Evolutionary conservation across 1,284 basidiomycete genomes (phyloP).

Genomic region (Cystobasidium slooffiae): DNA sequence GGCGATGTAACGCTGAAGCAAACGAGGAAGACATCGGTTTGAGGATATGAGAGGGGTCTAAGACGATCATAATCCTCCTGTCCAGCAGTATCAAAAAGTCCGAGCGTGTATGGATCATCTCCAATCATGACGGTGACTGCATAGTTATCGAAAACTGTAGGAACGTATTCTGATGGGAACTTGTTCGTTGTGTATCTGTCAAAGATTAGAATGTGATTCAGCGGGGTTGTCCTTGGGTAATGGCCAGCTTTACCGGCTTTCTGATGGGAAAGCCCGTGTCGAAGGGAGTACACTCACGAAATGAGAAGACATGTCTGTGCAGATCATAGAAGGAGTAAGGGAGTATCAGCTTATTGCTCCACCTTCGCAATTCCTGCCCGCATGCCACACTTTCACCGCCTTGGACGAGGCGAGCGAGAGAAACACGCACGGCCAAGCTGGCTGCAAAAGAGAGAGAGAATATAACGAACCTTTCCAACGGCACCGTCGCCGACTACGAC

Average conservation of each 20-base stretch:
- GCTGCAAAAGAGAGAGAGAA: not conserved
- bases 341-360: too few relatives aligned
- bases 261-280: too few relatives aligned
- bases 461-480: constrained; percentile 95
- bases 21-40: constrained; percentile 99
- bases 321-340: too few relatives aligned
- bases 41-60: constrained; percentile 97
- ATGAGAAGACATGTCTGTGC: constrained; percentile 94
- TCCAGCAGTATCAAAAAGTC: constrained; percentile 97
- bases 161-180: constrained; percentile 82
- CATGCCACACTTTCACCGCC: constrained; percentile 1
- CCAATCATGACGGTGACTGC: constrained; percentile 99
- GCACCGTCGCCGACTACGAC: constrained; percentile 98
- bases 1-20: constrained; percentile 99
- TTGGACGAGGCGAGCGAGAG: not conserved
- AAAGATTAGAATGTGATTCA: not conserved
- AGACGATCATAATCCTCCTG: constrained; percentile 99
- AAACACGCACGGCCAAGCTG: not conserved
- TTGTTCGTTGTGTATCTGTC: constrained; percentile 82
- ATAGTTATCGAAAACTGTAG: constrained; percentile 94
- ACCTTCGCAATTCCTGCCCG: too few relatives aligned
- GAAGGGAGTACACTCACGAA: constrained; percentile 63
- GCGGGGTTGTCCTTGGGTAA: not conserved
- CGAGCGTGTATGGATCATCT: constrained; percentile 97
- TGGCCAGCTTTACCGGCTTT: not conserved